Conservation (phyloP, 768 basidiomycete genomes). For the Phlegmacium glaucopus region DNA sequence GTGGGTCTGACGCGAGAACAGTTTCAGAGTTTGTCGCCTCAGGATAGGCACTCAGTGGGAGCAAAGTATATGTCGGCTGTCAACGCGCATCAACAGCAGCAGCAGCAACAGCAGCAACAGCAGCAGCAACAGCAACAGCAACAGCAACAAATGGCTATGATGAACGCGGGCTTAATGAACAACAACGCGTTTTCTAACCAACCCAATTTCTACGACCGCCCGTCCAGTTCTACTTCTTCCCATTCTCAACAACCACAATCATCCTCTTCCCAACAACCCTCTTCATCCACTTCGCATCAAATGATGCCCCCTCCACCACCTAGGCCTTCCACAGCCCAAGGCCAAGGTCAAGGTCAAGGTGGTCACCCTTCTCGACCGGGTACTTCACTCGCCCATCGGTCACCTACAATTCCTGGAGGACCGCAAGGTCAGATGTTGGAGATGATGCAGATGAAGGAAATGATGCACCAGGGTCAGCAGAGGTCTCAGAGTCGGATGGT, state of each 20-base stretch:
- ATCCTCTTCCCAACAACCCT: no score
- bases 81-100: constrained; percentile 16
- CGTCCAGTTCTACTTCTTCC: constrained; percentile 23
- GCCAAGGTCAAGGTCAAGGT: constrained; percentile 10
- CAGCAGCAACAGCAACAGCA: neutral
- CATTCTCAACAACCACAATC: constrained; percentile 15
- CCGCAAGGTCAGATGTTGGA: constrained; percentile 1
- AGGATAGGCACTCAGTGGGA: constrained; percentile 22
- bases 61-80: constrained; percentile 17
- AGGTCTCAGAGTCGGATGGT: neutral
- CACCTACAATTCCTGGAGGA: constrained; percentile 23
- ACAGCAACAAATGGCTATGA: constrained; percentile 4
- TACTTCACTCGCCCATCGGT: constrained; percentile 27
- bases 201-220: constrained; percentile 13
- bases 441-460: constrained; percentile 2
- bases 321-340: constrained; percentile 22
- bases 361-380: constrained; percentile 21
- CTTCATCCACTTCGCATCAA: constrained; percentile 5
- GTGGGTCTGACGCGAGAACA: constrained; percentile 29
- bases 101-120: constrained; percentile 10
- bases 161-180: constrained; percentile 6
- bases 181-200: neutral
- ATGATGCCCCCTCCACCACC: constrained; percentile 32
- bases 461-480: constrained; percentile 1
- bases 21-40: constrained; percentile 19